Conservation (phyloP, 257 asterid species). For the Capsicum rhomboideum region DNA sequence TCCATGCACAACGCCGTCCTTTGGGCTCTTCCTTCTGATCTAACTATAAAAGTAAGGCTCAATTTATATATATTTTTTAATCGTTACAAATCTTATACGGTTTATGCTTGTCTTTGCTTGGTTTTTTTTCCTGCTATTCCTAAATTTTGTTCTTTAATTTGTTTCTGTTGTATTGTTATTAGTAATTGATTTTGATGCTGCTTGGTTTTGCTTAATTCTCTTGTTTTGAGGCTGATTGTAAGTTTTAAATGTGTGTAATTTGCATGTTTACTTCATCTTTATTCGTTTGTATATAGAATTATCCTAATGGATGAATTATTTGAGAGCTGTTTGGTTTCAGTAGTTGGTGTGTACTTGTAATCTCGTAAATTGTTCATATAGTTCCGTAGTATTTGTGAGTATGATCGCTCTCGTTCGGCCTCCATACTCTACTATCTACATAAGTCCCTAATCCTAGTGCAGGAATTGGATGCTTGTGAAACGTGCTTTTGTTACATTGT, state of each 20-base stretch:
- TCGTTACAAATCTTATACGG: background rate
- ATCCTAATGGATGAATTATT: background rate
- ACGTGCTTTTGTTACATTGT: no score
- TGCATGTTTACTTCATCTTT: background rate
- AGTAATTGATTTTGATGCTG: background rate
- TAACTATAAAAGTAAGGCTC: conserved; percentile 52
- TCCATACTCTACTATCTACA: no score
- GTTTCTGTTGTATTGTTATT: background rate
- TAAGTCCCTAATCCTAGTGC: no score
- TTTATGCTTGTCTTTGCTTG: background rate
- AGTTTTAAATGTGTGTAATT: background rate
- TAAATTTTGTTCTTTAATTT: no score
- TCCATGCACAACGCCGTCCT: conserved; percentile 55
- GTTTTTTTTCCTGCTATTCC: no score
- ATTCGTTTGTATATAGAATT: background rate
- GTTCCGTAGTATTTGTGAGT: no score
- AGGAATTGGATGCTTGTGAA: no score
- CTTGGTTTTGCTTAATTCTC: background rate
- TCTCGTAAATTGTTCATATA: no score
- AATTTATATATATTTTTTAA: background rate
- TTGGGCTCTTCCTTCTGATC: conserved; percentile 72
- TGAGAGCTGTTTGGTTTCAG: background rate
- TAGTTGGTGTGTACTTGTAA: no score
- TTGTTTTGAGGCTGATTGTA: background rate
- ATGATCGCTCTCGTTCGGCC: no score